Evolutionary conservation across 1,284 basidiomycete species (phyloP).

Genomic region (Dichomitus squalens): DNA sequence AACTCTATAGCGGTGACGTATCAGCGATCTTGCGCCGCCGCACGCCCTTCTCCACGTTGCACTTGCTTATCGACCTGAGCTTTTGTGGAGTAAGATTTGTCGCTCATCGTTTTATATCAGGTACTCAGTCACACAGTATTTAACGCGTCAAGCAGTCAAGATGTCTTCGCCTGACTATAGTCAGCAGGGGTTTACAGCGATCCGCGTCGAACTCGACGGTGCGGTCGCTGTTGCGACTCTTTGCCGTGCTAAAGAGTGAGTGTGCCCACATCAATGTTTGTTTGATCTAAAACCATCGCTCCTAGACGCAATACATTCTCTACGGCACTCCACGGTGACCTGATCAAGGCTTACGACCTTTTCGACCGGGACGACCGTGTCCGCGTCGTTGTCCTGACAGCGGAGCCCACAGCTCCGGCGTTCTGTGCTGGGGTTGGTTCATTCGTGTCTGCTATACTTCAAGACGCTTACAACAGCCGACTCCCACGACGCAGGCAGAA

Average conservation of each 20-base stretch:
- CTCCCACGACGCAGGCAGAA: conserved; percentile 43
- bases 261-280: conserved; percentile 3
- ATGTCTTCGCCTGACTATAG: conserved; percentile 38
- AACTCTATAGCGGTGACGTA: not conserved
- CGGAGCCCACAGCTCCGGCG: conserved; percentile 51
- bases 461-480: not conserved
- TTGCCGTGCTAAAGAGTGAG: conserved; percentile 49
- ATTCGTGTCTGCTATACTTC: not conserved
- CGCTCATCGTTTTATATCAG: too few species aligned
- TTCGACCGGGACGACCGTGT: conserved; percentile 56
- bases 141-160: too few species aligned
- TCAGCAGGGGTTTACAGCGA: conserved; percentile 42
- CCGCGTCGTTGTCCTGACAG: conserved; percentile 51
- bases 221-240: conserved; percentile 44
- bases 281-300: not conserved
- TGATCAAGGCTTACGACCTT: conserved; percentile 46
- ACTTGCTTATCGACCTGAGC: too few species aligned
- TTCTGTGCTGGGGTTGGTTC: conserved; percentile 55
- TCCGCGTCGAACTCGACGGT: conserved; percentile 44
- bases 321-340: conserved; percentile 36
- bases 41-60: too few species aligned
- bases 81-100: too few species aligned
- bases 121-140: not conserved
- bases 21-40: not conserved
- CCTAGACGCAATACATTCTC: conserved; percentile 52